Evolutionary conservation across 2,329 filamentous ascomycete genomes (phyloP).

Genomic region (Plenodomus lindquistii): DNA sequence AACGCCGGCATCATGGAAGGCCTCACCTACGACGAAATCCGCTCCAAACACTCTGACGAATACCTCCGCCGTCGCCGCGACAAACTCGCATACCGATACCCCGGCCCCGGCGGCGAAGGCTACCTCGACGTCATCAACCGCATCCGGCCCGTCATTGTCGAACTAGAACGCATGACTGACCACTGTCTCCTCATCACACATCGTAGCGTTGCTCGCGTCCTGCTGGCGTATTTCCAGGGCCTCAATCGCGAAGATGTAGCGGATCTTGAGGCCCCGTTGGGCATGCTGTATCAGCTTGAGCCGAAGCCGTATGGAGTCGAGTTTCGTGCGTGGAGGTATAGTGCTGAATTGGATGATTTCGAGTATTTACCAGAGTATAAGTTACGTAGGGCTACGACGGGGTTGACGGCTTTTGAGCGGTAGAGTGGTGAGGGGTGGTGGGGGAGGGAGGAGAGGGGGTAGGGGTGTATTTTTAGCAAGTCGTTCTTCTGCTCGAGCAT

Average conservation of each 20-base stretch:
- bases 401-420: no score
- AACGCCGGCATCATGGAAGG: slow-evolving; percentile 93
- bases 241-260: slow-evolving; percentile 89
- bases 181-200: slow-evolving; percentile 92
- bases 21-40: slow-evolving; percentile 91
- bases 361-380: slow-evolving; percentile 84
- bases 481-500: no score
- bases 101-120: slow-evolving; percentile 91
- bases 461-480: no score
- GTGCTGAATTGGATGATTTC: slow-evolving; percentile 77
- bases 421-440: no score
- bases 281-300: slow-evolving; percentile 92
- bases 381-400: slow-evolving; percentile 60
- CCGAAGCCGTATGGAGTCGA: slow-evolving; percentile 98
- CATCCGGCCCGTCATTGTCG: slow-evolving; percentile 90
- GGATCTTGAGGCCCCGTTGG: slow-evolving; percentile 89
- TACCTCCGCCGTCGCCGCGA: slow-evolving; percentile 78
- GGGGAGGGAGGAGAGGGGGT: no score
- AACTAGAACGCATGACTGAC: slow-evolving; percentile 96
- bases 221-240: slow-evolving; percentile 96
- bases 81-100: slow-evolving; percentile 96
- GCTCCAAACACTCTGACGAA: slow-evolving; percentile 75
- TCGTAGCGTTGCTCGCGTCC: slow-evolving; percentile 85
- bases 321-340: slow-evolving; percentile 93
- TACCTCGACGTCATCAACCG: slow-evolving; percentile 98